Percentiles rank a stretch among this genome's conserved stretches.
Evolutionary conservation across 768 basidiomycete genomes (phyloP).

Genomic region (Arthromyces matolae): DNA sequence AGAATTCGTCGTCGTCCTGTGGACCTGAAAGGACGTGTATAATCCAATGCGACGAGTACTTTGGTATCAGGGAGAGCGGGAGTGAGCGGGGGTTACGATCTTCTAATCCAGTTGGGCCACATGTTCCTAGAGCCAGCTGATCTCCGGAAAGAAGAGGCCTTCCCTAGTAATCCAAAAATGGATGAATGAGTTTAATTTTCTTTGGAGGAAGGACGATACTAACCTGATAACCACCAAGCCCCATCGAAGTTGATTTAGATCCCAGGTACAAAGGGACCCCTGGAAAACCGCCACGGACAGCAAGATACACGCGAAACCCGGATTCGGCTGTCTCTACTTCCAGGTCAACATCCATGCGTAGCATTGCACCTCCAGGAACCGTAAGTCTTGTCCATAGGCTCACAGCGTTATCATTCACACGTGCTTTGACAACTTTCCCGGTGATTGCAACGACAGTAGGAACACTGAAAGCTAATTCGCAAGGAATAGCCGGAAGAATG

Average conservation of each 20-base stretch:
- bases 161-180: slow-evolving; percentile 33
- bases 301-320: slow-evolving; percentile 56
- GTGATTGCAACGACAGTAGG: slow-evolving; percentile 51
- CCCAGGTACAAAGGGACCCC: slow-evolving; percentile 52
- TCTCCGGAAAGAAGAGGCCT: slow-evolving; percentile 50
- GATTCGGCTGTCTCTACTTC: slow-evolving; percentile 14
- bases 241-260: slow-evolving; percentile 64
- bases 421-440: slow-evolving; percentile 43
- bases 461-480: slow-evolving; percentile 48
- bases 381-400: slow-evolving; percentile 48
- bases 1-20: slow-evolving; percentile 55
- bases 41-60: slow-evolving; percentile 46
- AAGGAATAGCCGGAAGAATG: slow-evolving; percentile 38
- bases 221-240: slow-evolving; percentile 60
- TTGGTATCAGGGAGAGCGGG: slow-evolving; percentile 31
- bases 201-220: background rate
- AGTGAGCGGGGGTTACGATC: slow-evolving; percentile 20
- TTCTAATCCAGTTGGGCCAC: slow-evolving; percentile 21
- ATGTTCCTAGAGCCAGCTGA: slow-evolving; percentile 38
- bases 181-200: background rate
- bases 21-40: slow-evolving; percentile 59
- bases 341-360: slow-evolving; percentile 35
- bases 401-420: slow-evolving; percentile 34
- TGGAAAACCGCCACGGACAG: slow-evolving; percentile 59
- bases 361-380: slow-evolving; percentile 40